phyloP scores from a whole-genome alignment of 2,329 filamentous ascomycete species.

The Fusarium coicis region DNA sequence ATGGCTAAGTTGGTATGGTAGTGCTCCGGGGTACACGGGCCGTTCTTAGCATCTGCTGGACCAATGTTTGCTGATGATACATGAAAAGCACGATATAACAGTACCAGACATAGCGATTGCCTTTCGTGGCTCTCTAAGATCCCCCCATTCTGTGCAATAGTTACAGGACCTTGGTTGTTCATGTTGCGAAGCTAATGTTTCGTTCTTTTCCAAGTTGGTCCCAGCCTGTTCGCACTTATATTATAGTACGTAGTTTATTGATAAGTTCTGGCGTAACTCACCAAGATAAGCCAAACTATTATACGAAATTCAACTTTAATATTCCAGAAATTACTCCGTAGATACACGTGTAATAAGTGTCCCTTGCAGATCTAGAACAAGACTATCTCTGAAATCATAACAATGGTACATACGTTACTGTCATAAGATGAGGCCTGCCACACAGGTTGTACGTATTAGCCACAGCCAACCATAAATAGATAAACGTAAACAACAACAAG shows the following conservation, averaged over 20 bases:
- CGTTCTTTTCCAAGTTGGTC: conserved; percentile 5
- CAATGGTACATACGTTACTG: not conserved
- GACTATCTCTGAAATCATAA: conserved; percentile 4
- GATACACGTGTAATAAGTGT: conserved; percentile 20
- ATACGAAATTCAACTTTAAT: conserved; percentile 16
- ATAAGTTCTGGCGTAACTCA: not conserved
- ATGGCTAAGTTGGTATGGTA: conserved; percentile 18
- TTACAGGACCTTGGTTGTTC: not conserved
- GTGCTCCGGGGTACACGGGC: conserved; percentile 19
- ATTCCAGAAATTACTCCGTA: conserved; percentile 34
- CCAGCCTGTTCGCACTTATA: conserved; percentile 7
- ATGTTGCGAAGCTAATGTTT: conserved; percentile 19
- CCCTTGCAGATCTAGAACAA: conserved; percentile 32
- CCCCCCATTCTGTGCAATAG: not conserved
- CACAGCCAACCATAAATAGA: conserved; percentile 7
- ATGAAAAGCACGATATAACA: conserved; percentile 4
- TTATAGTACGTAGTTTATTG: not conserved
- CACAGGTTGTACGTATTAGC: not conserved
- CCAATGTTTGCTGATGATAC: conserved; percentile 9
- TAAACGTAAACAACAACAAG: conserved; percentile 5
- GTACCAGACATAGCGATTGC: conserved; percentile 7
- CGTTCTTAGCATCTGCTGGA: conserved; percentile 23
- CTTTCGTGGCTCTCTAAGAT: not conserved
- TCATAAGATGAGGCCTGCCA: conserved; percentile 31
- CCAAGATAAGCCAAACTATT: not conserved